Percentiles rank a stretch among this genome's conserved stretches.
Evolutionary conservation across 345 rosid genomes (phyloP).

Genomic region (Luvunga scandens): DNA sequence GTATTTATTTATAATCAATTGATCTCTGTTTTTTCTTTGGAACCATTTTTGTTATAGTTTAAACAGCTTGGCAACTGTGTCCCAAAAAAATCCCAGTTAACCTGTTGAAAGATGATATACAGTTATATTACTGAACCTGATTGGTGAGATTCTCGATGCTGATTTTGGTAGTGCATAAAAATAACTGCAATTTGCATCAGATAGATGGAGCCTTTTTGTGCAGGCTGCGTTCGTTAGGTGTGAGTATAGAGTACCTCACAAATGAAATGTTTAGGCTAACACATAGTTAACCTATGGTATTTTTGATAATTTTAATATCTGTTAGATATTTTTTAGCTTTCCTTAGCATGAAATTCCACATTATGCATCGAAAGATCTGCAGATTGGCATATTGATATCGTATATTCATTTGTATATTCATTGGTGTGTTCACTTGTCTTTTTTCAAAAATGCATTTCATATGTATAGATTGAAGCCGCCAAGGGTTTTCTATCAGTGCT

Average conservation of each 20-base stretch:
- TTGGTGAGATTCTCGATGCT: neutral
- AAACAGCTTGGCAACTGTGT: neutral
- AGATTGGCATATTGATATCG: neutral
- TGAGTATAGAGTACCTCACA: neutral
- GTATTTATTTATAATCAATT: neutral
- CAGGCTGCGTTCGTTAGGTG: neutral
- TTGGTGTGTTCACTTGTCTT: neutral
- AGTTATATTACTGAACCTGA: neutral
- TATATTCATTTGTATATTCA: neutral
- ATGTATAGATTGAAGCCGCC: constrained; percentile 76
- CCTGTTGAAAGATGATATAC: neutral
- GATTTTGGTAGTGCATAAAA: neutral
- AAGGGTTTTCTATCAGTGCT: constrained; percentile 67
- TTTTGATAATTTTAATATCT: neutral
- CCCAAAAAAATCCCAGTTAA: neutral
- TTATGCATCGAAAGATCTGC: neutral
- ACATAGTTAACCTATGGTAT: neutral
- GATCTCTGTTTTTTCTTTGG: neutral
- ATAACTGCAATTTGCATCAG: neutral
- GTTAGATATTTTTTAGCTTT: neutral
- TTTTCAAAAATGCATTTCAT: neutral
- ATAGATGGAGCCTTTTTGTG: neutral
- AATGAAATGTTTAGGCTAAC: neutral
- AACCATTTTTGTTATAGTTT: neutral
- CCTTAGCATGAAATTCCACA: neutral